A percentile compares a stretch with the other conserved stretches of the same genome.
Evolutionary conservation across 2,329 filamentous ascomycete genomes (phyloP).

Genomic region (Diaporthe vaccinii): DNA sequence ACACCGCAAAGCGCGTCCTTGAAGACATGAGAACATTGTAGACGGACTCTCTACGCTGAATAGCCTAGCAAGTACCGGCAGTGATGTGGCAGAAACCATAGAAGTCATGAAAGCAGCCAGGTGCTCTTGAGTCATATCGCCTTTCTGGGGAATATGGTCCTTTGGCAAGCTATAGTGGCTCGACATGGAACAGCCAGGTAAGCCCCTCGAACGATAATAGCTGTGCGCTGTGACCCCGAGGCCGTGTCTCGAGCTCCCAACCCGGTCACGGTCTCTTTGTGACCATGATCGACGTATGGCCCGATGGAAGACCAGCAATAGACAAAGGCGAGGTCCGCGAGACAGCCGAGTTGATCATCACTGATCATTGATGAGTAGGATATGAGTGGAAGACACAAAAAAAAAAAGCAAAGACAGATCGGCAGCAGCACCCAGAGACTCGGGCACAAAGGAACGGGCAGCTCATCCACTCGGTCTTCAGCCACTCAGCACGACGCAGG

Average conservation of each 20-base stretch:
- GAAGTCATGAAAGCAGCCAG: not conserved
- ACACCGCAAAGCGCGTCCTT: not conserved
- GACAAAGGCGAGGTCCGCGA: not conserved
- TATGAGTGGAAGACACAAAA: not conserved
- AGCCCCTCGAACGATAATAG: not conserved
- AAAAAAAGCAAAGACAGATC: slow-evolving; percentile 2
- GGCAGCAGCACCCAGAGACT: not conserved
- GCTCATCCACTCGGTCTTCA: not conserved
- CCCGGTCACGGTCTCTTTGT: not conserved
- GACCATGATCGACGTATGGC: not conserved
- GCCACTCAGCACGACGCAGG: slow-evolving; percentile 18
- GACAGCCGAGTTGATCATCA: not conserved
- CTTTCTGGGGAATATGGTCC: not conserved
- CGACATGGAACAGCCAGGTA: not conserved
- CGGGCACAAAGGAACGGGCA: slow-evolving; percentile 1
- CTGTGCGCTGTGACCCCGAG: not conserved
- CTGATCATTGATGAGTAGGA: not conserved
- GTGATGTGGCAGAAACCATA: too few relatives aligned
- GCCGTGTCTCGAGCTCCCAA: not conserved
- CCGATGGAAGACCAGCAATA: not conserved
- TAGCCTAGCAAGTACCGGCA: not conserved
- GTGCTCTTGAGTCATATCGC: not conserved
- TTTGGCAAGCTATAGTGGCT: not conserved
- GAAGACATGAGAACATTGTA: not conserved
- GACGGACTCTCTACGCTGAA: not conserved